Conservation (phyloP, 495 filamentous ascomycete genomes). For the Trichoderma parareesei region DNA sequence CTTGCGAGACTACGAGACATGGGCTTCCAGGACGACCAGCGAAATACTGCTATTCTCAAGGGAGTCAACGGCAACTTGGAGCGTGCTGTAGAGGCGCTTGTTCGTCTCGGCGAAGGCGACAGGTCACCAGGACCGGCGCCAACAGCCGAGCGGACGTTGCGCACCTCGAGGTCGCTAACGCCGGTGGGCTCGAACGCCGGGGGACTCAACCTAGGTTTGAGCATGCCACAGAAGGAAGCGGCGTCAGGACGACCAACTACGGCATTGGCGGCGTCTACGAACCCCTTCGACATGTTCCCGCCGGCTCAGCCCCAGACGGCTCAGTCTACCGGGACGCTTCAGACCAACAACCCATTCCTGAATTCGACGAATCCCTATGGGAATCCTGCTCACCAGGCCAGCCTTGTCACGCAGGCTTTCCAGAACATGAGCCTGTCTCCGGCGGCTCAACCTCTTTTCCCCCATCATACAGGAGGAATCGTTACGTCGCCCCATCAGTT, state of each 20-base stretch:
- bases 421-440: constrained; percentile 61
- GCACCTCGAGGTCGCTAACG: constrained; percentile 35
- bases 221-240: constrained; percentile 22
- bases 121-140: constrained; percentile 36
- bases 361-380: constrained; percentile 44
- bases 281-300: constrained; percentile 53
- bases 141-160: constrained; percentile 25
- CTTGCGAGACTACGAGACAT: constrained; percentile 74
- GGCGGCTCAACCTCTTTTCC: constrained; percentile 60
- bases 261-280: constrained; percentile 35
- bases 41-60: constrained; percentile 71
- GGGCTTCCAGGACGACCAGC: constrained; percentile 81
- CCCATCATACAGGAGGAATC: constrained; percentile 75
- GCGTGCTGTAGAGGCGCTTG: constrained; percentile 71
- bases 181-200: constrained; percentile 25
- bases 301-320: constrained; percentile 44
- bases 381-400: constrained; percentile 31
- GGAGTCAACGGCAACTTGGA: constrained; percentile 76
- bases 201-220: constrained; percentile 19
- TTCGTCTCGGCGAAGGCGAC: constrained; percentile 62
- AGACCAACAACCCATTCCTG: constrained; percentile 44
- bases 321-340: constrained; percentile 48
- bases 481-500: constrained; percentile 44
- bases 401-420: constrained; percentile 55
- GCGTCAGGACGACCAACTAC: constrained; percentile 25